A percentile compares a stretch with the other conserved stretches of the same genome.
Conservation (phyloP, 164 flowering plant genomes). For the Chimonanthus praecox region DNA sequence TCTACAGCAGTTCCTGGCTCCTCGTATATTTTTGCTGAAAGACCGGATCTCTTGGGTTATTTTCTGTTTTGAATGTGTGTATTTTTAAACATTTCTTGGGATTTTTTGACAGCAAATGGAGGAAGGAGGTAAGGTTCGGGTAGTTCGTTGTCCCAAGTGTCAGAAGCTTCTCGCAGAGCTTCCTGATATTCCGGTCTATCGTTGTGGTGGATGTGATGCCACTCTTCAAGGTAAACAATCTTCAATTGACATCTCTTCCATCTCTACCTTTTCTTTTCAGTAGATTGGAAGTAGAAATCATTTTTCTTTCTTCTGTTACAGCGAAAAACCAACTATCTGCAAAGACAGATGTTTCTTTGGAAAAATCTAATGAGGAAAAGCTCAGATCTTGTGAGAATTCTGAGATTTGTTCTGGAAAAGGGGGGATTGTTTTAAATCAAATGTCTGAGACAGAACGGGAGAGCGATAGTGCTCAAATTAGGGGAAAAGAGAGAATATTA, state of each 20-base stretch:
- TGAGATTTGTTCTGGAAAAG: slow-evolving; percentile 17
- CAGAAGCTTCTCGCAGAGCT: slow-evolving; percentile 49
- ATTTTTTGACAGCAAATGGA: slow-evolving; percentile 24
- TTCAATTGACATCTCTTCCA: background rate
- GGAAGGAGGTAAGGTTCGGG: slow-evolving; percentile 38
- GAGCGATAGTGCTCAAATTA: slow-evolving; percentile 15
- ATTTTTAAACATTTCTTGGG: background rate
- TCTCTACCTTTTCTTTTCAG: background rate
- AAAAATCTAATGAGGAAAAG: slow-evolving; percentile 27
- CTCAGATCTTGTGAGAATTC: slow-evolving; percentile 12
- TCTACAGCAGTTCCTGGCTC: no score
- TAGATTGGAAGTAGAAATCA: background rate
- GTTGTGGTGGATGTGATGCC: slow-evolving; percentile 62
- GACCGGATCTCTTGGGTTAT: no score
- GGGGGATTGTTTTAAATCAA: slow-evolving; percentile 6
- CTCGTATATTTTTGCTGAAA: background rate
- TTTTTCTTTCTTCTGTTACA: slow-evolving; percentile 12
- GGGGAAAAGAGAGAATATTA: slow-evolving; percentile 13
- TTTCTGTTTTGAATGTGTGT: background rate
- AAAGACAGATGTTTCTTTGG: slow-evolving; percentile 21
- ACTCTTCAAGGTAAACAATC: slow-evolving; percentile 41
- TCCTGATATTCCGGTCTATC: slow-evolving; percentile 37
- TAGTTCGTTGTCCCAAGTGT: slow-evolving; percentile 66
- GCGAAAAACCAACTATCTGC: slow-evolving; percentile 26
- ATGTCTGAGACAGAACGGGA: slow-evolving; percentile 20